A percentile compares a stretch with the other conserved stretches of the same genome.
phyloP scores from a whole-genome alignment of 495 filamentous ascomycete species.

The Neurospora intermedia region DNA sequence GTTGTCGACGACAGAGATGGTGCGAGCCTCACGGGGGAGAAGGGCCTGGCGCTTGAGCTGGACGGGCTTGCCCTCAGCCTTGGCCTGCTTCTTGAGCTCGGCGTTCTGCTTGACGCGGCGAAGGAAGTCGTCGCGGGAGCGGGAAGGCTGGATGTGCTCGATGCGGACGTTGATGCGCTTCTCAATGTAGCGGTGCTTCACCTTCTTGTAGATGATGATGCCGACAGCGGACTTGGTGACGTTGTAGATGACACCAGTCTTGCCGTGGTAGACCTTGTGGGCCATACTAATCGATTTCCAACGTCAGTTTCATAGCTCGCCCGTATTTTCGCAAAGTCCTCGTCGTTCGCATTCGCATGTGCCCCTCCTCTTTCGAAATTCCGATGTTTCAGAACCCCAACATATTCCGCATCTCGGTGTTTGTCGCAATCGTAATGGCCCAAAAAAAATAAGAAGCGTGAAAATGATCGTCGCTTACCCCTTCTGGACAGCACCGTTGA shows the following conservation, averaged over 20 bases:
- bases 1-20: slow-evolving; percentile 64
- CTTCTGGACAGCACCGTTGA: slow-evolving; percentile 97
- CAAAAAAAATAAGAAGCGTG: not conserved
- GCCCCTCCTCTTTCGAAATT: not conserved
- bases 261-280: slow-evolving; percentile 98
- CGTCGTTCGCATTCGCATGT: not conserved
- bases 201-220: slow-evolving; percentile 97
- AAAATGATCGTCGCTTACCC: slow-evolving; percentile 34
- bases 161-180: slow-evolving; percentile 98
- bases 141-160: slow-evolving; percentile 90
- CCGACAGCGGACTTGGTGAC: slow-evolving; percentile 92
- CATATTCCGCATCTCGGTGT: not conserved
- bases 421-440: not conserved
- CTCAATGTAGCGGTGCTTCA: slow-evolving; percentile 97
- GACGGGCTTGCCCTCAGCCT: slow-evolving; percentile 72
- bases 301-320: slow-evolving; percentile 13
- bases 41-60: slow-evolving; percentile 85
- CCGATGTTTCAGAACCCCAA: not conserved
- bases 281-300: slow-evolving; percentile 61
- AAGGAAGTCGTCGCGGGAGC: slow-evolving; percentile 91
- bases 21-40: slow-evolving; percentile 67
- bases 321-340: not conserved
- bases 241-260: slow-evolving; percentile 97
- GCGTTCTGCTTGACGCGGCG: slow-evolving; percentile 93
- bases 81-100: slow-evolving; percentile 80